These are phyloP conservation scores for Lolium multiflorum DNA, from an alignment of 176 grass and related monocot species.

Conservation along the genomic window DNA sequence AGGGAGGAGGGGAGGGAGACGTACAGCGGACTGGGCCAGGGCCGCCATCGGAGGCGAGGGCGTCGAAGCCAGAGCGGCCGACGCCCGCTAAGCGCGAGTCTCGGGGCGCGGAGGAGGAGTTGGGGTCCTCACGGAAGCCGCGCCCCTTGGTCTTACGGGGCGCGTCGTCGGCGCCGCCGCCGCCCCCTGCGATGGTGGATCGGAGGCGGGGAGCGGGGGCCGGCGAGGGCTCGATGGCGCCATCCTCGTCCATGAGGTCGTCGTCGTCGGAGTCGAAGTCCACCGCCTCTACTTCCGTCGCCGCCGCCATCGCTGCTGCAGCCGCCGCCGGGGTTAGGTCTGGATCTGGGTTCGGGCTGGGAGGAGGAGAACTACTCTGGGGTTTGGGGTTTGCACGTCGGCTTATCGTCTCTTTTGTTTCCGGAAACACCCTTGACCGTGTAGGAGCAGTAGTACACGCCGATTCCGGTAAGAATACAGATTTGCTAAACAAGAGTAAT, in stretches of 20 bases:
- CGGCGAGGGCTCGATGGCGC: slow-evolving; percentile 45
- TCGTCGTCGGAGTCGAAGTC: slow-evolving; percentile 93
- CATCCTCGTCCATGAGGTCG: slow-evolving; percentile 96
- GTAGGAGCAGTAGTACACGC: not conserved
- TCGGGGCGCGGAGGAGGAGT: slow-evolving; percentile 46
- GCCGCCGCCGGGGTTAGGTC: slow-evolving; percentile 14
- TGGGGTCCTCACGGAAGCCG: slow-evolving; percentile 76
- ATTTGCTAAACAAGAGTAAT: not conserved
- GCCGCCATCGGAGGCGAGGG: slow-evolving; percentile 62
- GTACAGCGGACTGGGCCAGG: slow-evolving; percentile 83
- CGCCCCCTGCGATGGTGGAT: slow-evolving; percentile 75
- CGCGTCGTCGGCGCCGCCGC: slow-evolving; percentile 23
- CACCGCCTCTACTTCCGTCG: slow-evolving; percentile 77
- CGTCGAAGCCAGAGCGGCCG: slow-evolving; percentile 62
- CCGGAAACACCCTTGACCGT: not conserved
- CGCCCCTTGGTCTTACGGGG: slow-evolving; percentile 81
- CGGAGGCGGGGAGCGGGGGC: slow-evolving; percentile 61
- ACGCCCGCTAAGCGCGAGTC: slow-evolving; percentile 49
- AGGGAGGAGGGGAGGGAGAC: not conserved
- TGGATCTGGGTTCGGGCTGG: slow-evolving; percentile 22
- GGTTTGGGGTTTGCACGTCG: slow-evolving; percentile 25
- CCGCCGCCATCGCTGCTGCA: slow-evolving; percentile 34
- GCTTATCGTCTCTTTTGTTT: slow-evolving; percentile 25
- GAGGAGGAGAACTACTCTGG: not conserved
- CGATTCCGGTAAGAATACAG: not conserved